Evolutionary conservation across 1,284 basidiomycete species (phyloP), one percentile per base, ranked within the genome.

Genomic region (Sporisorium exsertum): DNA sequence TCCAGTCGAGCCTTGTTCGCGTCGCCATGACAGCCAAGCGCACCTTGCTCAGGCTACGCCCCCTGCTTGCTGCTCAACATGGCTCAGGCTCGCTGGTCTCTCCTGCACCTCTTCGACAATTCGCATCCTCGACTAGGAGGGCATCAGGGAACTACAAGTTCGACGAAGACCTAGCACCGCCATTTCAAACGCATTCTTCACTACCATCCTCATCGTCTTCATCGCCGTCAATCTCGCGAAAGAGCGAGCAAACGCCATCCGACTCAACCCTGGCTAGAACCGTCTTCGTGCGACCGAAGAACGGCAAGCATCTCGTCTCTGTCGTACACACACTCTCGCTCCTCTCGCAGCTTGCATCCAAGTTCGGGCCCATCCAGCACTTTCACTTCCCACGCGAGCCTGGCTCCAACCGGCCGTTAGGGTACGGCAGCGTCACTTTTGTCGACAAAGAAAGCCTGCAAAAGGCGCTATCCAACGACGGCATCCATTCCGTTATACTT

Each of bases 331-430:
- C 75, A 2, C 71, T 77, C 22, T 61, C 75, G 5, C 58, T 77
- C 3, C 56, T 74, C 26, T 51, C 67, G 2, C 66, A 73, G 43
- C 54, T 77, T 12, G 66, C 75, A 16, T 24, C 62, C 43, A 66
- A 63, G 46, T 70, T 77, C 24, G 75, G 75, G 2, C 65, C 67
- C 18, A 66, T 77, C 13, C 61, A 70, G 32, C 52, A 57, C 40
- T 77, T 77, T 50, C 75, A 77, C 51, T 77, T 73, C 26, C 75
- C 75, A 3, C 70, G 75, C 29, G 71, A 73, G 9, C 67, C 71
- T 5, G 40, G 27, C 9, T 40, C 60, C 3, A 64, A 73, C 26
- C 40, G 61, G 6, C 53, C 73, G 2, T 40, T 77, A 8, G 75
- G 75, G 15, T 77, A 77, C 29, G 71, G 64, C 22, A 70, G 67